Conservation (phyloP, 352 stramenopile species). For the Phytopythium vexans region DNA sequence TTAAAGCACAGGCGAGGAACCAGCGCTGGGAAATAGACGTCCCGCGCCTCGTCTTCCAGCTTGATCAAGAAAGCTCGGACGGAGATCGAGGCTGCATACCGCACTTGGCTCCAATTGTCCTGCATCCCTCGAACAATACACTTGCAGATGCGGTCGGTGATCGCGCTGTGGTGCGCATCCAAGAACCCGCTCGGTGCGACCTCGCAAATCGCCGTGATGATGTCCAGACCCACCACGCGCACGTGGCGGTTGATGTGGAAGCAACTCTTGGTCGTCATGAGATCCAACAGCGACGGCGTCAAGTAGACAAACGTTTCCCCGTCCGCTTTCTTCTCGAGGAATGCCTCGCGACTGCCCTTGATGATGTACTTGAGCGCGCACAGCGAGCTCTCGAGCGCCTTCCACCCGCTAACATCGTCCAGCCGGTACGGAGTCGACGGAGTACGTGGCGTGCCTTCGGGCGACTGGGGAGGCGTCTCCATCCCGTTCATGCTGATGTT, state of each 20-base stretch:
- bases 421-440: slow-evolving; percentile 81
- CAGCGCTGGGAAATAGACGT: slow-evolving; percentile 73
- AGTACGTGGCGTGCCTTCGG: slow-evolving; percentile 58
- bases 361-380: slow-evolving; percentile 86
- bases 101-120: slow-evolving; percentile 98
- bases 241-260: slow-evolving; percentile 97
- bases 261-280: slow-evolving; percentile 74
- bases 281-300: slow-evolving; percentile 53
- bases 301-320: slow-evolving; percentile 52
- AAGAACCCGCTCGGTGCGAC: slow-evolving; percentile 43
- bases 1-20: slow-evolving; percentile 97
- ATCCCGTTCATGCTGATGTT: slow-evolving; percentile 81
- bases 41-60: slow-evolving; percentile 50
- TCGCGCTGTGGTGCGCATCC: slow-evolving; percentile 24
- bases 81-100: slow-evolving; percentile 93
- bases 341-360: slow-evolving; percentile 67
- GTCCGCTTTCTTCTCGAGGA: slow-evolving; percentile 34
- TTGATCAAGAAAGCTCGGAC: slow-evolving; percentile 85
- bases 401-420: slow-evolving; percentile 97
- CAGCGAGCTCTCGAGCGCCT: slow-evolving; percentile 92
- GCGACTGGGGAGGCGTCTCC: slow-evolving; percentile 60
- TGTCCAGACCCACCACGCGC: slow-evolving; percentile 82
- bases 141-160: slow-evolving; percentile 53
- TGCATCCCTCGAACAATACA: slow-evolving; percentile 83
- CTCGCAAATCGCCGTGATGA: slow-evolving; percentile 67